Evolutionary conservation across 257 asterid species (phyloP), one percentile per base, ranked within the genome.

Genomic region (Capsicum pubescens): DNA sequence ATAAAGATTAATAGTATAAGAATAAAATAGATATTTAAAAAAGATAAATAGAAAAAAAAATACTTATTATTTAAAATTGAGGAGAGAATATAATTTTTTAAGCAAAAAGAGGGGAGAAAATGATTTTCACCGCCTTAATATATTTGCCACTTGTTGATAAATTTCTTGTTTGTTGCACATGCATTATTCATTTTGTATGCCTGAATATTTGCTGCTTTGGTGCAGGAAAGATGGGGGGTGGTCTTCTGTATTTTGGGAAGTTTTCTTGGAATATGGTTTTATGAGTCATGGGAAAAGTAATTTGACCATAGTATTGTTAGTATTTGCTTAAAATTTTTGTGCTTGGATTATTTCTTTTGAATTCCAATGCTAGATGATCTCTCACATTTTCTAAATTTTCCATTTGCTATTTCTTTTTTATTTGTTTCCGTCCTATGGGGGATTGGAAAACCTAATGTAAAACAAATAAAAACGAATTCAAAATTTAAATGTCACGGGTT

Each of bases 161-260:
- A 9, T 21, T 76, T 76, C 14, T 52, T 76, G 46, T 76, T 76
- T 76, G 2, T 52, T 76, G 63, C 81, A 76, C 81, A 76, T 52
- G 63, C 21, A 52, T 76, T 76, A 76, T 76, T 76, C 81, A 76
- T 76, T 76, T 76, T 76, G 81, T 76, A 76, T 76, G 63, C 81
- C 63, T 76, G 81, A 76, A 52, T 13, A 16, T 36, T 58, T 80
- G 83, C 71, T 60, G 67, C 56, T 80, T 58, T 56, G 17, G 57
- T 36, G 83, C 83, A 57, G 57, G 11, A 56, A 60, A 80, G 36
- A 60, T 80, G 56, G 83, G 39, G 39, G 83, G 42, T 58, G 54
- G 56, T 68, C 81, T 67, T 71, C 42, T 56, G 26, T 71, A 71
- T 70, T 52, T 83, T 58, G 44, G 64, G 82, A 54, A 68, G 57